Evolutionary conservation across 139 green algal species (phyloP).

Genomic region (Chlamydomonas schloesseri): DNA sequence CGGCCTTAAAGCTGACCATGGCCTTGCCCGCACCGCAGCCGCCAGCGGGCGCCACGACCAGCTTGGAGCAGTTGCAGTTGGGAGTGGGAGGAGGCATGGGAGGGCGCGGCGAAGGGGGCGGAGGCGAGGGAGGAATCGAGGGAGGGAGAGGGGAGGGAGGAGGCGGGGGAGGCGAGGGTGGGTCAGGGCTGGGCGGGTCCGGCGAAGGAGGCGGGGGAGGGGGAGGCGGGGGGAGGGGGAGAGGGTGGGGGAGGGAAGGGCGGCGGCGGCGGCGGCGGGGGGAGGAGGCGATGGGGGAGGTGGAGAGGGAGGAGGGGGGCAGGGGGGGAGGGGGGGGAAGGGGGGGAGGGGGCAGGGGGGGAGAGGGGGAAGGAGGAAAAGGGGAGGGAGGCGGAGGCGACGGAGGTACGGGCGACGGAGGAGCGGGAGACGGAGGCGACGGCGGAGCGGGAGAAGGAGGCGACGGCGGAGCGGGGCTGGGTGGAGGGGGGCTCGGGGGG

Average conservation of each 20-base stretch:
- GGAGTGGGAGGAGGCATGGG: too few relatives aligned
- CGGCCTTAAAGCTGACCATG: constrained; percentile 8
- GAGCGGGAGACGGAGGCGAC: not conserved
- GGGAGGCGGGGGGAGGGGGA: not conserved
- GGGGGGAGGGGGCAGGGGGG: not conserved
- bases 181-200: not conserved
- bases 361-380: not conserved
- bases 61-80: constrained; percentile 27
- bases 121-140: not conserved
- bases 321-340: not conserved
- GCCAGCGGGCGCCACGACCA: not conserved
- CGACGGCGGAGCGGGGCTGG: not conserved
- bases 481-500: not conserved
- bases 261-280: not conserved
- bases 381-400: not conserved
- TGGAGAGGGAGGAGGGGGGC: not conserved
- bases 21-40: not conserved
- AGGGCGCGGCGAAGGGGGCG: not conserved
- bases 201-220: not conserved
- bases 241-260: not conserved
- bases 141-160: not conserved
- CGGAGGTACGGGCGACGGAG: not conserved
- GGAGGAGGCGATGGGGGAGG: not conserved
- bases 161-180: not conserved
- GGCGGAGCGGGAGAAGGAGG: too few relatives aligned